These are phyloP conservation scores for Closterium sp. DNA, from an alignment of 139 green algal genomes.

Conservation along the genomic window DNA sequence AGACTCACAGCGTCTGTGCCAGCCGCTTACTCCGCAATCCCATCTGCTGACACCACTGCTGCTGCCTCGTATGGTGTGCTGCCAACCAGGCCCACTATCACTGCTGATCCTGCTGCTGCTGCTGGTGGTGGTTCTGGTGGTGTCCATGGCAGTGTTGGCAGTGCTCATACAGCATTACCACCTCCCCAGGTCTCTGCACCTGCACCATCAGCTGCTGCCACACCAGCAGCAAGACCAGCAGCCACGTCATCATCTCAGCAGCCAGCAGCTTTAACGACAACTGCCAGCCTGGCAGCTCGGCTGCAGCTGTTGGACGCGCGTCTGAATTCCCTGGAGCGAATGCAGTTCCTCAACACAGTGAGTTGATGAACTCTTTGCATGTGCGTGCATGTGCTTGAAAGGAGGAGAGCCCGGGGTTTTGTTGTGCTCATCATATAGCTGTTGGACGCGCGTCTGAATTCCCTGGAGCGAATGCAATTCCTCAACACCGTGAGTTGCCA, in stretches of 20 bases:
- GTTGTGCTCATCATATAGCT: no score
- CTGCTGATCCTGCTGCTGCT: background rate
- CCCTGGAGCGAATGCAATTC: no score
- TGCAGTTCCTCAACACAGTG: background rate
- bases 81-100: background rate
- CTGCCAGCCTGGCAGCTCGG: background rate
- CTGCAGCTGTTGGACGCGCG: background rate
- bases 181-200: no score
- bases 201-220: background rate
- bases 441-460: no score
- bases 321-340: background rate
- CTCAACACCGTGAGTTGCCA: no score
- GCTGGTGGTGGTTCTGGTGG: background rate
- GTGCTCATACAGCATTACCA: no score
- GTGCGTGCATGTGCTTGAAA: no score
- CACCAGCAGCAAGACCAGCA: no score
- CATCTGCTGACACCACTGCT: background rate
- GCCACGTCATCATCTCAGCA: background rate
- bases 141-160: no score
- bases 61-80: background rate
- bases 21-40: background rate
- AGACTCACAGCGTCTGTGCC: background rate
- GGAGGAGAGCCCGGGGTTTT: no score
- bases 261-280: background rate
- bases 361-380: no score